phyloP scores from a whole-genome alignment of 805 yeast species.

The Naumovozyma dairenensis region DNA sequence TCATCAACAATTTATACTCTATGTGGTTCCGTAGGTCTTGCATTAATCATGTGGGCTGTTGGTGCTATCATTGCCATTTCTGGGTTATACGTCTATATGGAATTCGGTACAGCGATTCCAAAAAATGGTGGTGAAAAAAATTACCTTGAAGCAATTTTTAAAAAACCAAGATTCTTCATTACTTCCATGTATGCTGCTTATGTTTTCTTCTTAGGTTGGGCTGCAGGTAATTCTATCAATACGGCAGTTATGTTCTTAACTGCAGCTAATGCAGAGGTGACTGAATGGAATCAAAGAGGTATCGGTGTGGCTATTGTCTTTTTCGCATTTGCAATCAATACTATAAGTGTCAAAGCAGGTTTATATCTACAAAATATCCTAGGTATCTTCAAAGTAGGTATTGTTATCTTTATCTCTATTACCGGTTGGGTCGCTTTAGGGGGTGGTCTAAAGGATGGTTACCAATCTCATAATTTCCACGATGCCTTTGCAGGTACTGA shows the following conservation, averaged over 20 bases:
- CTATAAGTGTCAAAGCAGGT: slow-evolving; percentile 53
- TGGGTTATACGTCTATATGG: slow-evolving; percentile 65
- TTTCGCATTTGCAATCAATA: slow-evolving; percentile 57
- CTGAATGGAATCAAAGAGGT: slow-evolving; percentile 70
- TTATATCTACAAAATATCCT: slow-evolving; percentile 53
- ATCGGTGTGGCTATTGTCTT: slow-evolving; percentile 68
- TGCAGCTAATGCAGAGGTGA: slow-evolving; percentile 60
- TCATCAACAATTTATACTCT: slow-evolving; percentile 45
- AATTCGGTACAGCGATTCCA: slow-evolving; percentile 68
- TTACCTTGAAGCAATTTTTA: slow-evolving; percentile 62
- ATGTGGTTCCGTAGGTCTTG: slow-evolving; percentile 60
- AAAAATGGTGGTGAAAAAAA: slow-evolving; percentile 83
- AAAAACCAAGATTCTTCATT: slow-evolving; percentile 57
- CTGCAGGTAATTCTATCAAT: slow-evolving; percentile 73
- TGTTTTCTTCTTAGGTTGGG: slow-evolving; percentile 73
- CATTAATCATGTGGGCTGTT: slow-evolving; percentile 63
- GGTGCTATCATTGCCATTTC: slow-evolving; percentile 61
- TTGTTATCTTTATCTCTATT: slow-evolving; percentile 57
- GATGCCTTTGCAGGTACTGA: slow-evolving; percentile 47
- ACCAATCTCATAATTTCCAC: slow-evolving; percentile 49
- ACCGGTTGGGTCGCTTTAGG: slow-evolving; percentile 81
- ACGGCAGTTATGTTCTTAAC: slow-evolving; percentile 68
- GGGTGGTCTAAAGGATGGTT: slow-evolving; percentile 48
- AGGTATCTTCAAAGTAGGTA: slow-evolving; percentile 65
- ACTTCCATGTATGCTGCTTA: slow-evolving; percentile 61